Evolutionary conservation across 352 stramenopile species (phyloP).

Genomic region (Phytopythium oedochilum): DNA sequence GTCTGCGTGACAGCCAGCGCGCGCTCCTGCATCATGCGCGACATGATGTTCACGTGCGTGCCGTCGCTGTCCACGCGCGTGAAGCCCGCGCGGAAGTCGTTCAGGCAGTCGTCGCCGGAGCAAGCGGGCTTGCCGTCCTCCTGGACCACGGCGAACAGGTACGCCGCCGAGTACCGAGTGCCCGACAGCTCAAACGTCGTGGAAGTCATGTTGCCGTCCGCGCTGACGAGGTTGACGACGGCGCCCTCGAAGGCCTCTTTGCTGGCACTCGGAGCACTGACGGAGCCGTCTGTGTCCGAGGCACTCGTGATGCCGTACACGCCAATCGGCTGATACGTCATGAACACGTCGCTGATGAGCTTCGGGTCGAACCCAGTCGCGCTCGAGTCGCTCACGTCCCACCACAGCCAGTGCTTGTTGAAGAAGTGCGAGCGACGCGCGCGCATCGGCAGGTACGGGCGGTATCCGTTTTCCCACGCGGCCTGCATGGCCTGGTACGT

Average conservation of each 20-base stretch:
- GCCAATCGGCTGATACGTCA: slow-evolving; percentile 51
- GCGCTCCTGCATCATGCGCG: slow-evolving; percentile 64
- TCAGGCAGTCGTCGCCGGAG: slow-evolving; percentile 29
- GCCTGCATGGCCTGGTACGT: slow-evolving; percentile 53
- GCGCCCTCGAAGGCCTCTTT: slow-evolving; percentile 21
- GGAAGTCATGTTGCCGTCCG: slow-evolving; percentile 16
- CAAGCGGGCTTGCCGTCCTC: slow-evolving; percentile 17
- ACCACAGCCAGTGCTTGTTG: slow-evolving; percentile 56
- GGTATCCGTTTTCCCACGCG: slow-evolving; percentile 40
- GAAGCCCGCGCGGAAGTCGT: slow-evolving; percentile 38
- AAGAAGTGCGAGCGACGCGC: slow-evolving; percentile 60
- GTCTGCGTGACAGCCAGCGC: slow-evolving; percentile 75
- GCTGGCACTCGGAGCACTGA: slow-evolving; percentile 8
- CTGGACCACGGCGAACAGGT: slow-evolving; percentile 4
- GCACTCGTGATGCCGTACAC: slow-evolving; percentile 34
- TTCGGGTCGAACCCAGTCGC: slow-evolving; percentile 33
- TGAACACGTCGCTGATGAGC: slow-evolving; percentile 30
- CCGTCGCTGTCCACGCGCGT: slow-evolving; percentile 21
- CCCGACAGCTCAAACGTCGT: slow-evolving; percentile 18
- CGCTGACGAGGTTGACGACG: slow-evolving; percentile 7
- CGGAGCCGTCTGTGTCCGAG: slow-evolving; percentile 12
- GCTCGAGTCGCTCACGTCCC: slow-evolving; percentile 38
- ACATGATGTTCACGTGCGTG: slow-evolving; percentile 64
- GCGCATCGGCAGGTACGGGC: slow-evolving; percentile 63
- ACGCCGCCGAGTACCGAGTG: slow-evolving; percentile 13